Evolutionary conservation across 495 filamentous ascomycete genomes (phyloP).

Genomic region (Rostrohypoxylon terebratum): DNA sequence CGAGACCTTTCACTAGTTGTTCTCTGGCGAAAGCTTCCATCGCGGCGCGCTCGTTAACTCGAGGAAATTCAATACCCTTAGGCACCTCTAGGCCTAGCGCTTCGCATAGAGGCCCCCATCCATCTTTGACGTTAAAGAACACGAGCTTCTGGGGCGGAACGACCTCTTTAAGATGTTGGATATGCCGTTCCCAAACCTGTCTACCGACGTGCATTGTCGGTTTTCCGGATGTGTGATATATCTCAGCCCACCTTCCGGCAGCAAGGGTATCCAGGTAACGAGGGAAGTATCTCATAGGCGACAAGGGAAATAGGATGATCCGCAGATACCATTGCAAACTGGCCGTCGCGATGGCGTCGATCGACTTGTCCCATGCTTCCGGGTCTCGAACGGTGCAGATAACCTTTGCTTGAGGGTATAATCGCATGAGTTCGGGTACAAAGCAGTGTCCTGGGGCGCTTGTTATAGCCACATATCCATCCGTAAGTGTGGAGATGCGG

Average conservation of each 20-base stretch:
- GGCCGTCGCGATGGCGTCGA: constrained; percentile 40
- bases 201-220: constrained; percentile 26
- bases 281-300: constrained; percentile 39
- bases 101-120: constrained; percentile 44
- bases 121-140: constrained; percentile 45
- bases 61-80: constrained; percentile 39
- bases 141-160: constrained; percentile 45
- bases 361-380: constrained; percentile 49
- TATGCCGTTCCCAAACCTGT: constrained; percentile 41
- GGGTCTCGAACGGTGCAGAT: constrained; percentile 52
- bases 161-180: constrained; percentile 40
- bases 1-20: constrained; percentile 31
- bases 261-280: constrained; percentile 37
- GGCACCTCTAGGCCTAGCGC: constrained; percentile 40
- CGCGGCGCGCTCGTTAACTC: constrained; percentile 38
- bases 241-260: constrained; percentile 39
- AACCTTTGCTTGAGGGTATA: constrained; percentile 54
- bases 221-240: constrained; percentile 31
- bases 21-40: constrained; percentile 40
- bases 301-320: constrained; percentile 25
- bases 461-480: constrained; percentile 51
- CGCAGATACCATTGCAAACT: constrained; percentile 44
- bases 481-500: constrained; percentile 37
- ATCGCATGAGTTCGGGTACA: constrained; percentile 49
- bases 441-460: constrained; percentile 47